phyloP scores from a whole-genome alignment of 78 protist species.

The Dictyostelium brefeldianum region DNA sequence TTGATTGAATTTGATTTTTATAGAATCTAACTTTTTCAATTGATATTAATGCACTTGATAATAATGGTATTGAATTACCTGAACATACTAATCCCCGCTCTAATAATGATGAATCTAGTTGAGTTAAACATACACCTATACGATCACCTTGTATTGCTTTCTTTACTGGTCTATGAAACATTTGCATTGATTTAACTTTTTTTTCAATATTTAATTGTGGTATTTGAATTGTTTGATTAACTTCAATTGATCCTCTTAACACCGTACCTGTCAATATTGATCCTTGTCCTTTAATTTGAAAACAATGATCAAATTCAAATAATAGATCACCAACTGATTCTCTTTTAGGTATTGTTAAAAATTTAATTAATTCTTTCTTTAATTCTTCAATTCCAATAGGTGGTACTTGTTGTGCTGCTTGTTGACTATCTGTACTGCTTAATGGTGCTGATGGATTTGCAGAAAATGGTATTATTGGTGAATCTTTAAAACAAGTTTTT shows the following conservation, averaged over 20 bases:
- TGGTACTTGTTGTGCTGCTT: background rate
- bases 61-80: constrained; percentile 40
- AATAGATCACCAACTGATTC: constrained; percentile 74
- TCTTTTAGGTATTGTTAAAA: constrained; percentile 22
- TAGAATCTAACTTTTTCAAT: constrained; percentile 86
- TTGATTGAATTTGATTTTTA: constrained; percentile 54
- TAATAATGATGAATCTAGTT: constrained; percentile 88
- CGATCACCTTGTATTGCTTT: constrained; percentile 91
- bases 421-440: background rate
- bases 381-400: constrained; percentile 52
- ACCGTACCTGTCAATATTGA: constrained; percentile 98
- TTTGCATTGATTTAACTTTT: constrained; percentile 97
- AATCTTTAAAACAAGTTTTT: constrained; percentile 63
- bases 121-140: constrained; percentile 93
- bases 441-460: constrained; percentile 12
- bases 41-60: constrained; percentile 35
- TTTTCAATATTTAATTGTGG: constrained; percentile 67
- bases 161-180: constrained; percentile 92
- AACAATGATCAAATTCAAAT: constrained; percentile 98
- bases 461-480: constrained; percentile 29
- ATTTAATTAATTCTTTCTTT: background rate
- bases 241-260: constrained; percentile 85
- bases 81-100: constrained; percentile 93
- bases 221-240: constrained; percentile 85
- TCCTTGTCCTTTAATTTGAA: constrained; percentile 97